These are phyloP conservation scores for Boletus mariae DNA, from an alignment of 1,284 basidiomycete species.

Conservation along the genomic window DNA sequence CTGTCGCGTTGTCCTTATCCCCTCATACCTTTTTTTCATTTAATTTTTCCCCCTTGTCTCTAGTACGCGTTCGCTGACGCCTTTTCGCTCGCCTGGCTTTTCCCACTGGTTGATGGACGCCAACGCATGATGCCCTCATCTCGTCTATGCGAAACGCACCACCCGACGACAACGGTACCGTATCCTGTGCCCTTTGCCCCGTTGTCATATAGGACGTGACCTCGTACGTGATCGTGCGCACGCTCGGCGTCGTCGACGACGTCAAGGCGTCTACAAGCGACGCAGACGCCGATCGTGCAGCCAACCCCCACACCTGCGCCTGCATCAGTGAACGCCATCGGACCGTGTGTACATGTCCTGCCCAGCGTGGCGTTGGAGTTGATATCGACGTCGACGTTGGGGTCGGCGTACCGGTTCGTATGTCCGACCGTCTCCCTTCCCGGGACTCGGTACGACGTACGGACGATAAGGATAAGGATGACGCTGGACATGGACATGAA, in stretches of 20 bases:
- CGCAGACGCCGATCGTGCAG: constrained; percentile 17
- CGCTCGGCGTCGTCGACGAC: constrained; percentile 69
- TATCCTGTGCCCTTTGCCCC: background rate
- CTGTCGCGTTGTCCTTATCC: background rate
- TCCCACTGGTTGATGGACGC: background rate
- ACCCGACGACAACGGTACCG: background rate
- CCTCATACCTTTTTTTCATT: constrained; percentile 4
- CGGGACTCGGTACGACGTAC: background rate
- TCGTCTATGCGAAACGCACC: background rate
- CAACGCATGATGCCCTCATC: background rate
- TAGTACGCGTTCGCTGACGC: background rate
- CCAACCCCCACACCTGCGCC: background rate
- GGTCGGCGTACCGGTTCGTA: too few species aligned
- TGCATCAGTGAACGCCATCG: too few species aligned
- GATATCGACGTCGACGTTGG: too few species aligned
- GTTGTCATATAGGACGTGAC: constrained; percentile 56
- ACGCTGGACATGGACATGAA: too few species aligned
- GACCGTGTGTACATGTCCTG: too few species aligned
- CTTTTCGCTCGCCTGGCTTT: background rate
- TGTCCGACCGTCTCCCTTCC: background rate
- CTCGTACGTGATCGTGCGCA: constrained; percentile 80
- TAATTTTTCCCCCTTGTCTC: background rate
- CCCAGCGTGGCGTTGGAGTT: too few species aligned
- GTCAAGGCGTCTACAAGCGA: constrained; percentile 67
- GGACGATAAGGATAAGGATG: background rate